Base-by-base conservation (phyloP, 2,329 filamentous ascomycete genomes). In the Fonsecaea monophora region DNA sequence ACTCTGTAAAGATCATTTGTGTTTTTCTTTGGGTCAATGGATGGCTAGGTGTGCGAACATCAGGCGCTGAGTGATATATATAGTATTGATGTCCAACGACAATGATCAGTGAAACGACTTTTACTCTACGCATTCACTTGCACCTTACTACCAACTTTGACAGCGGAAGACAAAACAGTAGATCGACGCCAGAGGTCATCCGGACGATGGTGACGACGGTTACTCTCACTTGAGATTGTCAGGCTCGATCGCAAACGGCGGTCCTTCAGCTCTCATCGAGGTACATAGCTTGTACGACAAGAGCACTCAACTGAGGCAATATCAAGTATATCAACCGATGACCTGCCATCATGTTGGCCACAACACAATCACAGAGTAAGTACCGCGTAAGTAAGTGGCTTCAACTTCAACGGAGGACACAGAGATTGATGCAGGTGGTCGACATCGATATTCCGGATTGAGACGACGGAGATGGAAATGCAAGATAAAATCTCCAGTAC, bases 1-100 rank as follows among this genome's bases (percentile, higher is more conserved):
- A 67, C 61, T 15, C 59, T 73, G 67, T 73, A 70, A 61, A 32
- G 5, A 21, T 21, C 45, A 9, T 6, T 60, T 53, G 30, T 21
- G 10, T n/a, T 60, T 25, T 50, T 38, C 18, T 34, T 21, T 12
- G 2, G 25, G 18, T 8, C 21, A 50, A 50, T 4, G 32, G 30
- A 37, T 32, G 56, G 56, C 30, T n/a, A 32, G 8, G 32, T 59
- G 18, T 55, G 32, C 30, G n/a, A 55, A n/a, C 9, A 10, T 10
- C 15, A 55, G 53, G 34, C 53, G 53, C 30, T 55, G 7, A 55
- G 53, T 34, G 34, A 35, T 35, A 55, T 55, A 35, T 35, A 55
- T 55, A 30, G 25, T 54, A 32, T 34, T 37, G 25, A 55, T 37
- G 53, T 21, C 25, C 15, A 7, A 55, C 35, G 8, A 18, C 30